Evolutionary conservation across 495 filamentous ascomycete genomes (phyloP), one percentile per base, ranked within the genome.

Genomic region (Talaromyces nanjingensis): DNA sequence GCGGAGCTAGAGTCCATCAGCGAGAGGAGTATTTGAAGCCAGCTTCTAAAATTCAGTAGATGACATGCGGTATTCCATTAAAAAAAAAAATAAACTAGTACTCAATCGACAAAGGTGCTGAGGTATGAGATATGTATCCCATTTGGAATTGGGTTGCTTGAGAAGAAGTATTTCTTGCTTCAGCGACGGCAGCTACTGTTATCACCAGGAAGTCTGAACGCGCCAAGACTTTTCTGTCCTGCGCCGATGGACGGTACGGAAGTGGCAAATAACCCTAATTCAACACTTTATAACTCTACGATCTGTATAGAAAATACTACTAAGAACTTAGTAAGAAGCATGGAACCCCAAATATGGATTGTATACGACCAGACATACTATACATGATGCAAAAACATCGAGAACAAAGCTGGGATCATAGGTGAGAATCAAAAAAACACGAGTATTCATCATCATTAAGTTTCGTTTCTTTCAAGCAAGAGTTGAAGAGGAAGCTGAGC

Each of bases 361-460:
- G 27, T 59, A 59, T 59, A 34, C 56, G 31, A 22, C 27, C 27
- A 59, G 56, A 37, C 27, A 59, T 59, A 59, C 56, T 59, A 37
- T 59, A 59, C 56, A 59, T 59, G 56, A 37, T 59, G 56, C 56
- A 59, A 37, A 59, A 31, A 59, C 27, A 59, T 37, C 56, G 11
- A 20, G 16, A 37, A 37, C 29, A 31, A 59, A 59, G 20, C 29
- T 59, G 27, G 53, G 22, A 25, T 37, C 56, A 20, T 59, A 33
- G 53, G 31, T 18, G 16, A 59, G 37, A 20, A 59, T 59, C 56
- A 59, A 37, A 27, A 31, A 54, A 29, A 12, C 20, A 54, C 2
- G 52, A 55, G 52, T 55, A 29, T 55, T 59, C 56, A 37, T 59
- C 56, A 59, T 59, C 56, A 37, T 59, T 37, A 56, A 59, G 56